Evolutionary conservation across 1,139 yeast species (phyloP), one percentile per base, ranked within the genome.

Genomic region (Lodderomyces metapsilosis): DNA sequence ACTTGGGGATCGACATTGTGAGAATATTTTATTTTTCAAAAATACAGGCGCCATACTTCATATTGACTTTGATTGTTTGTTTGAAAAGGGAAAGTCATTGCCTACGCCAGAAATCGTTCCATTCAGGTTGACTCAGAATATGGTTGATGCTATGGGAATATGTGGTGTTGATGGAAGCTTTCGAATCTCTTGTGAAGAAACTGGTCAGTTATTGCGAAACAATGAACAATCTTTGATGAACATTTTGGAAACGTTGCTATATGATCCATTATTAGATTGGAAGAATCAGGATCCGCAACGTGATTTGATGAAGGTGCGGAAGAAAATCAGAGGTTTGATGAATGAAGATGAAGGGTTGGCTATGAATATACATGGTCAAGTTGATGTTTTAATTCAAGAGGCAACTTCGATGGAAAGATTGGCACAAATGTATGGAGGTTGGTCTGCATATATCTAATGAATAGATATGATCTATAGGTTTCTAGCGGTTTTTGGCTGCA

Each of bases 1-100:
- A 5, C 73, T 94, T 39, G 99, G 99, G 16, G 99, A 94, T 61
- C 73, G 99, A 23, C 99, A 94, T 58, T 87, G 96, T 54, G 98
- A 94, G 57, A 94, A 94, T 56, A 79, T 94, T 20, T 64, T 94
- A 42, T 68, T 92, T 38, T 78, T 84, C 54, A 83, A 84, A 51
- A 77, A 75, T 34, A 77, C 81, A 2, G 98, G 98, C 1, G 81
- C 81, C 8, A 80, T 89, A 0, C 66, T 94, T 48, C 99, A 94
- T 60, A 97, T 94, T 44, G 99, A 94, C 62, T 94, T 92, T 61
- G 98, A 94, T 57, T 92, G 98, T 65, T 68, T 94, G 37, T 94
- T 94, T 57, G 98, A 88, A 55, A 92, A 85, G 55, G 88, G 87
- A 23, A 79, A 80, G 9, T 75, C 78, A 2, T 65, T 86, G 23